A percentile compares a stretch with the other conserved stretches of the same genome.
Conservation (phyloP, 441 rosid species). For the Corymbia citriodora region DNA sequence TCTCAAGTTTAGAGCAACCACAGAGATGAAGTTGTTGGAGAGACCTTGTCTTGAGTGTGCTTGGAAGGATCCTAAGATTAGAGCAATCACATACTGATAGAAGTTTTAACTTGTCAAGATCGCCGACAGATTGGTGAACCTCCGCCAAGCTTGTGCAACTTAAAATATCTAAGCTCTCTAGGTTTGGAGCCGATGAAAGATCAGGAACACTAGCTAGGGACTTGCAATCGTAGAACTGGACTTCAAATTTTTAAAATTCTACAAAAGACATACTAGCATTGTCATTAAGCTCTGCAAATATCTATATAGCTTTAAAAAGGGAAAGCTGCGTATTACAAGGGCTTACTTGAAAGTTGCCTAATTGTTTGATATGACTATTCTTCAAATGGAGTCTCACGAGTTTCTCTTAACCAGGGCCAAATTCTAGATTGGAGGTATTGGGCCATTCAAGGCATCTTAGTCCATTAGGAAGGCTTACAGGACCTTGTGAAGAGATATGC, state of each 20-base stretch:
- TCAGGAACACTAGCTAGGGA: background rate
- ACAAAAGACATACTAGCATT: background rate
- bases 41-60: no score
- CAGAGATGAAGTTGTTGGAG: no score
- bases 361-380: background rate
- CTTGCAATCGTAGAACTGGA: background rate
- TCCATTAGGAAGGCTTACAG: background rate
- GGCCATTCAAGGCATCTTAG: background rate
- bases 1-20: no score
- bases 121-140: background rate
- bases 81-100: background rate
- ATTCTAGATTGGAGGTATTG: background rate
- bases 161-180: background rate
- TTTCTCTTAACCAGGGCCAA: background rate
- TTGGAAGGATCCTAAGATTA: background rate
- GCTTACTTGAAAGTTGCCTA: background rate
- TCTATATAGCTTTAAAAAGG: background rate
- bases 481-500: background rate
- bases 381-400: background rate
- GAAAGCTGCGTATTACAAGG: background rate
- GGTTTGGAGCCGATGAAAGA: background rate
- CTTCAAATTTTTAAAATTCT: background rate
- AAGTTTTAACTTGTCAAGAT: background rate
- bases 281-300: background rate
- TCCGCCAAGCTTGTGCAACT: background rate